Percentiles rank a stretch among this genome's conserved stretches.
Evolutionary conservation across 169 alveolate genomes (phyloP).

Genomic region (Eimeria acervulina): DNA sequence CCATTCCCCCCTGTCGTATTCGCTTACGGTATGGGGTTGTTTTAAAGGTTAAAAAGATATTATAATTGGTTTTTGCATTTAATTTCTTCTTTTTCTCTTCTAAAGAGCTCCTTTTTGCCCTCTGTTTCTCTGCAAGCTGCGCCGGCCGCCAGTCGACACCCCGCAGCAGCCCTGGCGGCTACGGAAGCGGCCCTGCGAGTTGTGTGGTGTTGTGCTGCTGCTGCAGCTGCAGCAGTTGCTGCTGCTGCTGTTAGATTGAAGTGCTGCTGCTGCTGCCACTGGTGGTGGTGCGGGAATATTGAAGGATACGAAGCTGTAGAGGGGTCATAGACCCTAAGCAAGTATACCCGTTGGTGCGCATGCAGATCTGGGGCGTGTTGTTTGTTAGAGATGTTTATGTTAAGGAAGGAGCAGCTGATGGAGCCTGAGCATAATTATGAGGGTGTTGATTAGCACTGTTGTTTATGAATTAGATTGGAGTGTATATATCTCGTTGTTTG

Average conservation of each 20-base stretch:
- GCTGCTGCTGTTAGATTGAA: not conserved
- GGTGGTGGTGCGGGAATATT: not conserved
- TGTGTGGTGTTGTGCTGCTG: not conserved
- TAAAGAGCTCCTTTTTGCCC: not conserved
- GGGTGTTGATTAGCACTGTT: no score
- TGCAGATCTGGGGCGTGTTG: no score
- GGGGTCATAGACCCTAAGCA: no score
- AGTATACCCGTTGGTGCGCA: no score
- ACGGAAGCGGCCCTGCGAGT: not conserved
- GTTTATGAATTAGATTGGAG: no score
- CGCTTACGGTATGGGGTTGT: not conserved
- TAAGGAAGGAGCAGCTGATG: no score
- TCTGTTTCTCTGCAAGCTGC: not conserved
- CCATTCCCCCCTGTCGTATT: not conserved
- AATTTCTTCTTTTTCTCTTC: not conserved
- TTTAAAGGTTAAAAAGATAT: not conserved
- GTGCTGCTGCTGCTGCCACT: not conserved
- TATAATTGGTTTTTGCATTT: not conserved
- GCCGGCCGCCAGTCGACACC: not conserved
- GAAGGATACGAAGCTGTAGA: no score
- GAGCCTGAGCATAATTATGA: no score
- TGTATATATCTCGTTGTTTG: no score
- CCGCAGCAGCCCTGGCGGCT: conserved; percentile 15
- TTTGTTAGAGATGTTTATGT: no score
- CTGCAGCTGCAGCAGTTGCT: not conserved